A percentile compares a stretch with the other conserved stretches of the same genome.
Conservation (phyloP, 192 early-diverging fungal species). For the Backusella tarrabulga region DNA sequence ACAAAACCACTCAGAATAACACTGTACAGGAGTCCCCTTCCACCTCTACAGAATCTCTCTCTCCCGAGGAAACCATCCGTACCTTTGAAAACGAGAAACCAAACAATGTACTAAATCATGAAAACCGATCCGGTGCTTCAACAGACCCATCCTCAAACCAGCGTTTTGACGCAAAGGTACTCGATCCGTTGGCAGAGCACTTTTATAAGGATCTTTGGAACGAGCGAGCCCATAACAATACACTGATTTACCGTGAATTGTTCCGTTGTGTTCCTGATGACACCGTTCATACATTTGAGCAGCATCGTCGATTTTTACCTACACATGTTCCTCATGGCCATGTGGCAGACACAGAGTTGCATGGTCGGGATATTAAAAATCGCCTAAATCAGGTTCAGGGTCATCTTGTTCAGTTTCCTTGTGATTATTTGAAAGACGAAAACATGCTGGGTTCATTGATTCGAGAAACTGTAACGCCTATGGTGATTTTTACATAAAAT, state of each 20-base stretch:
- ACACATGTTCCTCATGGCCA: constrained; percentile 47
- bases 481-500: constrained; percentile 54
- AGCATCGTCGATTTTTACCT: constrained; percentile 48
- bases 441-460: constrained; percentile 50
- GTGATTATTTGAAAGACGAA: constrained; percentile 45
- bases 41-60: neutral
- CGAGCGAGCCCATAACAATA: constrained; percentile 62
- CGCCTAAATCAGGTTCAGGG: constrained; percentile 39
- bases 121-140: neutral
- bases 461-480: constrained; percentile 48
- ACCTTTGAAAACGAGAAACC: neutral
- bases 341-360: constrained; percentile 43
- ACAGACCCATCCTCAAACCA: neutral
- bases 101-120: constrained; percentile 8
- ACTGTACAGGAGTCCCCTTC: neutral
- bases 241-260: constrained; percentile 66
- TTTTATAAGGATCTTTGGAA: constrained; percentile 65
- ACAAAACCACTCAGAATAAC: neutral
- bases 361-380: constrained; percentile 31
- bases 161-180: constrained; percentile 35
- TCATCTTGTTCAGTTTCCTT: constrained; percentile 56
- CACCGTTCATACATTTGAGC: constrained; percentile 57
- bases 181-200: constrained; percentile 70
- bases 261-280: constrained; percentile 89
- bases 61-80: neutral